Percentiles rank a stretch among this genome's conserved stretches.
Evolutionary conservation across 345 rosid species (phyloP).

Genomic region (Crucihimalaya himalaica): DNA sequence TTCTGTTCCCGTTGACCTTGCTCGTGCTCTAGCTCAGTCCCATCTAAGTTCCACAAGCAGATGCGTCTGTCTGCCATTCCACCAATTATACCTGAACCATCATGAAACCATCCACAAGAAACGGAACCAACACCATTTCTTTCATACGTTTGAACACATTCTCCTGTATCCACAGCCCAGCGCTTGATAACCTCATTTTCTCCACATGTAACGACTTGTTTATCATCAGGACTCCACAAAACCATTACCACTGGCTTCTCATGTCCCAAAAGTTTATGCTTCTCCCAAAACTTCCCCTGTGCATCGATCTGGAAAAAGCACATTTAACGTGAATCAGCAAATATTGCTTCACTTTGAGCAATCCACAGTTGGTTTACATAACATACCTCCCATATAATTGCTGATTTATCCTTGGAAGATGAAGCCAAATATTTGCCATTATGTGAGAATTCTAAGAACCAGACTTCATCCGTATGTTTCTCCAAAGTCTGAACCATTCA

Average conservation of each 20-base stretch:
- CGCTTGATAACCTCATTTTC: conserved; percentile 51
- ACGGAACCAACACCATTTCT: conserved; percentile 47
- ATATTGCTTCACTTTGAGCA: conserved; percentile 14
- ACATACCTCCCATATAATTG: conserved; percentile 66
- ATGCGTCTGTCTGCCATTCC: conserved; percentile 54
- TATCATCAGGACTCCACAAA: conserved; percentile 62
- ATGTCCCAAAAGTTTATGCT: conserved; percentile 52
- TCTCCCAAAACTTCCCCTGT: conserved; percentile 40
- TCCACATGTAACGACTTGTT: conserved; percentile 64
- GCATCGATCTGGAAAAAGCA: conserved; percentile 42
- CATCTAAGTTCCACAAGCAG: conserved; percentile 58
- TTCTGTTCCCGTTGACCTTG: conserved; percentile 45
- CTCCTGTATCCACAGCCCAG: conserved; percentile 59
- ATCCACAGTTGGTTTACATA: conserved; percentile 39
- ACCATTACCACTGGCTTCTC: conserved; percentile 50
- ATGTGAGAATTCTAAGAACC: conserved; percentile 65
- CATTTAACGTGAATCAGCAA: background rate
- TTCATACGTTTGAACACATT: conserved; percentile 46
- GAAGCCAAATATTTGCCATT: conserved; percentile 66
- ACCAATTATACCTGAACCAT: conserved; percentile 50
- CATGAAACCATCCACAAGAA: conserved; percentile 73
- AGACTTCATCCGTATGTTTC: conserved; percentile 60
- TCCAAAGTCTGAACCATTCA: conserved; percentile 50
- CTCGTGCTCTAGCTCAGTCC: conserved; percentile 51
- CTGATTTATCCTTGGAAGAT: conserved; percentile 54